Evolutionary conservation across 371 early-diverging fungal genomes (phyloP), one percentile per base, ranked within the genome.

Genomic region (Lichtheimia hyalospora): DNA sequence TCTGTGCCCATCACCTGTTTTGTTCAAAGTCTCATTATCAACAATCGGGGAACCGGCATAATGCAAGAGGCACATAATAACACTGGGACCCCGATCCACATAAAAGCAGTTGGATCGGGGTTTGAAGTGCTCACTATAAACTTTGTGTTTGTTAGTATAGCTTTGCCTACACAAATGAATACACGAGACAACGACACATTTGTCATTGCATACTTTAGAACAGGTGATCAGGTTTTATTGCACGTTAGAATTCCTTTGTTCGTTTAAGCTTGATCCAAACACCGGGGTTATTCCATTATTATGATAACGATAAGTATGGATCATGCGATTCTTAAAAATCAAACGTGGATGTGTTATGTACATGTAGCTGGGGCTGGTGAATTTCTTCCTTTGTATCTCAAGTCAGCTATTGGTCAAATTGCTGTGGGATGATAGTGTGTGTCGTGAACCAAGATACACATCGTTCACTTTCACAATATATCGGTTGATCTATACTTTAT

Each of bases 51-150:
- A 34, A 34, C 34, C 34, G 34, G 34, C 10, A 34, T 34, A 34
- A 34, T 34, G 34, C 34, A 34, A 34, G 34, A 34, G 34, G 34
- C 34, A 34, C 34, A 34, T 46, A 43, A n/a, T 43, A 18, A 46
- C 12, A 46, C n/a, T n/a, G 18, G 46, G 46, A 46, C 16, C 46
- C 46, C 46, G 46, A 46, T 46, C 46, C 46, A 46, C n/a, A 21
- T 14, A 18, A 46, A 21, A 16, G 34, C 34, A 34, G 10, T 34
- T 34, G 34, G 34, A 8, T 34, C 34, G 21, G 46, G 16, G 7
- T 21, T 16, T 18, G 6, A 12, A 16, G 18, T 46, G 12, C 10
- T 21, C 46, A 46, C n/a, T 21, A 12, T 46, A 46, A 46, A 46
- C 46, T 18, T 46, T 18, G 7, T n/a, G 21, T 14, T 46, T 46